Base-by-base conservation (phyloP, 129 eudicot species). In the sunflower (Helianthus annuus) region DNA sequence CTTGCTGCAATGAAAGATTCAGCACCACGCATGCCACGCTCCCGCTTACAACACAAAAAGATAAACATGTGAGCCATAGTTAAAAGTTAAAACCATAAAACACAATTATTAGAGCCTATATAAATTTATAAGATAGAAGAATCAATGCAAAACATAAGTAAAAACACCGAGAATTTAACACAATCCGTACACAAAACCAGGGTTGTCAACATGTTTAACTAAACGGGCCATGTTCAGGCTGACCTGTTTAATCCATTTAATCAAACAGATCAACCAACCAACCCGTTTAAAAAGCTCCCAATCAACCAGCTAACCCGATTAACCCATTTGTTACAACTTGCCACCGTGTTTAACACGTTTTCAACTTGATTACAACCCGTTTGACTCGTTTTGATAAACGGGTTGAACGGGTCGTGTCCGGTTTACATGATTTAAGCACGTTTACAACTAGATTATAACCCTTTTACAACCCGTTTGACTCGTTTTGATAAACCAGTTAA, bases 11-110 rank as follows among this genome's bases (percentile, higher is more conserved):
- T 85, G 32, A 81, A 76, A 36, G 90, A 91, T 76, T 89, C 92
- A 27, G 84, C 81, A 36, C 96, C 96, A 71, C 86, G 96, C 55
- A 82, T 55, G 55, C 98, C 98, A 60, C 98, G 82, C 64, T 93
- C 98, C 85, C 85, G 71, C 98, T 92, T 72, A 62, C 58, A 53
- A 17, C 46, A 85, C 1, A 70, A n/a, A 52, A 34, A 42, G 10
- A 14, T 48, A 45, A 24, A 24, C 6, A 66, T n/a, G 24, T 4
- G 11, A 27, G 16, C 16, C 64, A 58, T 27, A 10, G 40, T 58
- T 15, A 58, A 58, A 27, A 12, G 42, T 5, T 8, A 58, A 58
- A 11, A 58, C 40, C 40, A 53, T 14, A 10, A 52, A 74, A 74
- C 63, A 68, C 36, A 58, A 76, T 27, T 12, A 13, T 48, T 12